Base-by-base conservation (phyloP, 1,284 basidiomycete species). In the Ustilago cynodontis region DNA sequence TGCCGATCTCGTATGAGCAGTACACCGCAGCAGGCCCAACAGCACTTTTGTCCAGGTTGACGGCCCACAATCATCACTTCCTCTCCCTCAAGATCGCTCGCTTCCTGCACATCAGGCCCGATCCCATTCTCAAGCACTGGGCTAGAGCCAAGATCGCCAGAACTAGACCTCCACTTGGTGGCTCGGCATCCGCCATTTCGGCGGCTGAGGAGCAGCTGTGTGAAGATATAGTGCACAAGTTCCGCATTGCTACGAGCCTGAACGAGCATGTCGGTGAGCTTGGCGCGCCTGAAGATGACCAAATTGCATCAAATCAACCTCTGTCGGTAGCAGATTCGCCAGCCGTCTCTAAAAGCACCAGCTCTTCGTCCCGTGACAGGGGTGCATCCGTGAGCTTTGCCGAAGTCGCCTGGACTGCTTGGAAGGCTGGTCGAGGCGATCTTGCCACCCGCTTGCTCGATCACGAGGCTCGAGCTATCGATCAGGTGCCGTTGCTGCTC, bases 401-500 rank as follows among this genome's bases (percentile, higher is more conserved):
- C 11, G 96, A 98, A 74, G 95, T 99, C 78, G 95, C 97, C 0
- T 91, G 91, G 86, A 91, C 92, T 45, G 95, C 96, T 22, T 98
- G 95, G 95, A 93, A 95, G 84, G 91, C 92, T 2, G 96, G 97
- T 0, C 88, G 94, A 54, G 89, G 90, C 0, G 90, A 91, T 43
- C 88, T 99, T 39, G 97, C 96, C 1, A 98, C 95, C 0, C 80
- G 95, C 92, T 88, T 99, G n/a, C 88, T 99, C 20, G 94, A 98
- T 77, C 90, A 95, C 83, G 97, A 99, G 86, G 89, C 91, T 2
- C 90, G 91, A 71, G 93, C 94, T 1, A 94, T 93, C 0, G 94
- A 98, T 85, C 95, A 98, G 84, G 95, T 99, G 2, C 95, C 95
- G 0, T 88, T 99, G 18, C 87, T 99, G 59, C 88, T 98, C 28